These are phyloP conservation scores for Dendrobium catenatum DNA, from an alignment of 106 monocot genomes.

Conservation along the genomic window DNA sequence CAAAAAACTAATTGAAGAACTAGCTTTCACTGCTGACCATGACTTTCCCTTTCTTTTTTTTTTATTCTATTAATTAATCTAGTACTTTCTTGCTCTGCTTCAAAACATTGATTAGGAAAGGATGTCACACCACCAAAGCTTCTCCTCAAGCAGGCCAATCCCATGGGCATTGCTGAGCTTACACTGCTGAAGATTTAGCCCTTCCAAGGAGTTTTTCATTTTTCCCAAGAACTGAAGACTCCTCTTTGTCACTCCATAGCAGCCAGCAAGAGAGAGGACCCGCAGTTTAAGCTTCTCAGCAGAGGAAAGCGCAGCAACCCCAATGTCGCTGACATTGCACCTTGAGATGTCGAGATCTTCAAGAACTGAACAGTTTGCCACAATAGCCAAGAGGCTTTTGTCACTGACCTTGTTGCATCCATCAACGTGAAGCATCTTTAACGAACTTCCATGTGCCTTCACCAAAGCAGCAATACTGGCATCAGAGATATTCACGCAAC, in stretches of 20 bases:
- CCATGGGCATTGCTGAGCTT: slow-evolving; percentile 32
- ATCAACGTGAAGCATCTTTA: slow-evolving; percentile 54
- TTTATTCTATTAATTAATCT: neutral
- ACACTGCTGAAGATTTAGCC: slow-evolving; percentile 74
- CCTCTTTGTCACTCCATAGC: slow-evolving; percentile 39
- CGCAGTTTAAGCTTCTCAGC: slow-evolving; percentile 48
- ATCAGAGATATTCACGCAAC: slow-evolving; percentile 63
- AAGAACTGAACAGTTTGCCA: slow-evolving; percentile 41
- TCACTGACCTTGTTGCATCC: slow-evolving; percentile 77
- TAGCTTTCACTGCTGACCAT: neutral
- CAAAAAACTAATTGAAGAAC: neutral
- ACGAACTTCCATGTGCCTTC: slow-evolving; percentile 51
- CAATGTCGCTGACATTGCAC: slow-evolving; percentile 55
- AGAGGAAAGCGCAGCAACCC: slow-evolving; percentile 56
- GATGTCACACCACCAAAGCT: slow-evolving; percentile 79
- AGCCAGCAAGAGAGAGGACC: slow-evolving; percentile 64
- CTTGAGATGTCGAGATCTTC: slow-evolving; percentile 70
- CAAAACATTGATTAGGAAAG: slow-evolving; percentile 23
- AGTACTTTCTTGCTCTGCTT: neutral
- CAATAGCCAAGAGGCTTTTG: slow-evolving; percentile 44
- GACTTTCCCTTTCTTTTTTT: neutral
- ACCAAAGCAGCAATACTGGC: slow-evolving; percentile 29
- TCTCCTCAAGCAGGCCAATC: slow-evolving; percentile 44
- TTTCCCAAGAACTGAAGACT: slow-evolving; percentile 52
- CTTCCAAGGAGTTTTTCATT: slow-evolving; percentile 34